phyloP scores from a whole-genome alignment of 805 yeast genomes.

The Sugiyamaella mastotermitis region DNA sequence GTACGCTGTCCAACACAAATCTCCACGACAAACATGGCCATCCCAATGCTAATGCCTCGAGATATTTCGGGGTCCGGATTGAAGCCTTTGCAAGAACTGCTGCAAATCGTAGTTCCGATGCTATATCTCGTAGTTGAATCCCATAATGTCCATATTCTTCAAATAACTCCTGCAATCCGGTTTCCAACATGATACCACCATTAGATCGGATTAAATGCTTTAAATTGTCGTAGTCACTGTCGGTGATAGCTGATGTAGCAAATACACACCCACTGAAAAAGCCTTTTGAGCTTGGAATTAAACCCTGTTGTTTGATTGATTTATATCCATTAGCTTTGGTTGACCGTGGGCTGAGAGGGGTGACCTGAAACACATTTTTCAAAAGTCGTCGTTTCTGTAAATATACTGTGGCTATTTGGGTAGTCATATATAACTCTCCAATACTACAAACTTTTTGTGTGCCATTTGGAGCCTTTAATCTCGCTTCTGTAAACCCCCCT shows the following conservation, averaged over 20 bases:
- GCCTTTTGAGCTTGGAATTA: not conserved
- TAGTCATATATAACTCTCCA: constrained; percentile 3
- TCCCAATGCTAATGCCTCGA: constrained; percentile 71
- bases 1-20: constrained; percentile 49
- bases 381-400: constrained; percentile 7
- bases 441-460: too few relatives aligned
- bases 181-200: constrained; percentile 18
- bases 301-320: not conserved
- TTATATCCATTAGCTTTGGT: not conserved
- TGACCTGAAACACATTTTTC: constrained; percentile 1
- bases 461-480: too few relatives aligned
- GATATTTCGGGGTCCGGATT: constrained; percentile 64
- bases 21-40: constrained; percentile 74
- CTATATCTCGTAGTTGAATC: too few relatives aligned
- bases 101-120: too few relatives aligned
- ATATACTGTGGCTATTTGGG: constrained; percentile 7
- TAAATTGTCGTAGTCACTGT: constrained; percentile 7
- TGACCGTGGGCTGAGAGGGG: not conserved
- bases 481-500: too few relatives aligned
- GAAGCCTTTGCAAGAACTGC: constrained; percentile 58
- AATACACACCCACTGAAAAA: constrained; percentile 16
- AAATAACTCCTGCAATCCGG: constrained; percentile 19
- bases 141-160: too few relatives aligned
- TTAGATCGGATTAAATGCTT: constrained; percentile 9
- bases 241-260: constrained; percentile 17